Evolutionary conservation across 768 basidiomycete genomes (phyloP).

Genomic region (Termitomyces sp.): DNA sequence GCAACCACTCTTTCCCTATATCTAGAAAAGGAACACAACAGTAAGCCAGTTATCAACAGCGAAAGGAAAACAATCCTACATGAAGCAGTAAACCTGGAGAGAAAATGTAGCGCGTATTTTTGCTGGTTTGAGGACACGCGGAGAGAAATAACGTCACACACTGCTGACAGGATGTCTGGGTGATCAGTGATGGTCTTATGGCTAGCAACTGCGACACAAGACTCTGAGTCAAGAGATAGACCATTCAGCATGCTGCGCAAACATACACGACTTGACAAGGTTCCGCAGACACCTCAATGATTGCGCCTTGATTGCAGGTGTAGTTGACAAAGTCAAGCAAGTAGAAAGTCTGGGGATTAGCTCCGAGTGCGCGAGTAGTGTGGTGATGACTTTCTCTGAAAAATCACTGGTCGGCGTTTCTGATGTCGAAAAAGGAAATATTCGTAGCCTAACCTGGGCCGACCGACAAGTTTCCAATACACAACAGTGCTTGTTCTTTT

Average conservation of each 20-base stretch:
- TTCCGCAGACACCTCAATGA: constrained; percentile 14
- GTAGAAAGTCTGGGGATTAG: constrained; percentile 8
- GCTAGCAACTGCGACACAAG: constrained; percentile 1
- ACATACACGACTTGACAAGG: constrained; percentile 12
- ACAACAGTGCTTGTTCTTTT: constrained; percentile 13
- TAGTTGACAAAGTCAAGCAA: constrained; percentile 6
- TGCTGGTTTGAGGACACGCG: constrained; percentile 11
- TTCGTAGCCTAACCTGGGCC: constrained; percentile 2
- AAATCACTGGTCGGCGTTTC: background rate
- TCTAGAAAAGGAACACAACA: background rate
- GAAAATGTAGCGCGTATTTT: constrained; percentile 15
- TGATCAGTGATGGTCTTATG: constrained; percentile 4
- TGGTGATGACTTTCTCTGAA: constrained; percentile 6
- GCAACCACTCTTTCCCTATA: constrained; percentile 9
- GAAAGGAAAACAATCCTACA: background rate
- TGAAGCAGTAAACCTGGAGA: constrained; percentile 7
- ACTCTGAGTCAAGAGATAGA: background rate
- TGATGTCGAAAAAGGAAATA: background rate
- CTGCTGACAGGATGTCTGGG: constrained; percentile 4
- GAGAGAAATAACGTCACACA: constrained; percentile 7
- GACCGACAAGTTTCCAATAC: constrained; percentile 12
- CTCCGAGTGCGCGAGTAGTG: constrained; percentile 5
- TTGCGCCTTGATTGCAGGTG: constrained; percentile 10
- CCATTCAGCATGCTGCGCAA: background rate
- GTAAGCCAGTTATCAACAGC: background rate